Conservation (phyloP, 352 stramenopile species). For the Phytopythium aichiense region DNA sequence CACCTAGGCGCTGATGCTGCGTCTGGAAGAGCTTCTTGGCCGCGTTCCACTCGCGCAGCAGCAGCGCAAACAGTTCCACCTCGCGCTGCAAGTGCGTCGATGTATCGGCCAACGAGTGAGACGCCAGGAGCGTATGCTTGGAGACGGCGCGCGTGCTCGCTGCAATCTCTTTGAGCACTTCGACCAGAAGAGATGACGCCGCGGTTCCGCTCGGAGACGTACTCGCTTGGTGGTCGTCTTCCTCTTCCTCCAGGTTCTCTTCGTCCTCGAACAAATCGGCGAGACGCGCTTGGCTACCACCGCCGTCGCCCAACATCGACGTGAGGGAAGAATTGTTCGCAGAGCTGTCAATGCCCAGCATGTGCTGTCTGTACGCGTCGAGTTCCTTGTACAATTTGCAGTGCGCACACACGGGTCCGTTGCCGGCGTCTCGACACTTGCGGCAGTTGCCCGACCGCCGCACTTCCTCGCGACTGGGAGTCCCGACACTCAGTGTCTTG, state of each 20-base stretch:
- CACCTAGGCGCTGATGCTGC: slow-evolving; percentile 66
- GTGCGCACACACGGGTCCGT: slow-evolving; percentile 56
- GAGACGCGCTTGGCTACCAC: not conserved
- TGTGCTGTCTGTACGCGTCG: slow-evolving; percentile 47
- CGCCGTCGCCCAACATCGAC: slow-evolving; percentile 4
- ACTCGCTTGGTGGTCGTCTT: slow-evolving; percentile 3
- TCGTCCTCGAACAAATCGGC: slow-evolving; percentile 12
- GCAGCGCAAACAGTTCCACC: slow-evolving; percentile 36
- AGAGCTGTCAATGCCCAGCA: slow-evolving; percentile 45
- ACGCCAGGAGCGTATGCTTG: not conserved
- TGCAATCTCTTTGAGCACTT: slow-evolving; percentile 59
- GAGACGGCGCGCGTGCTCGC: slow-evolving; percentile 16
- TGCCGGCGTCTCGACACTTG: slow-evolving; percentile 51
- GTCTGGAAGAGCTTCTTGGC: slow-evolving; percentile 65
- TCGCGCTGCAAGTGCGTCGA: slow-evolving; percentile 38
- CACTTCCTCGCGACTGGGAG: slow-evolving; percentile 40
- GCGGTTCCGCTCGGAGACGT: slow-evolving; percentile 5
- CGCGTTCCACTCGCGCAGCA: slow-evolving; percentile 48
- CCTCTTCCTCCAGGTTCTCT: slow-evolving; percentile 12
- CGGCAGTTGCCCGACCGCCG: slow-evolving; percentile 63
- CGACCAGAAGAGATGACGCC: slow-evolving; percentile 37
- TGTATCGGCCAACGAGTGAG: slow-evolving; percentile 4
- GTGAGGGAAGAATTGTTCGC: slow-evolving; percentile 2
- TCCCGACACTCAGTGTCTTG: slow-evolving; percentile 27
- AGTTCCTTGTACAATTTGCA: slow-evolving; percentile 68